Evolutionary conservation across 306 rosid genomes (phyloP), one percentile per base, ranked within the genome.

Genomic region (Prosopis cineraria): DNA sequence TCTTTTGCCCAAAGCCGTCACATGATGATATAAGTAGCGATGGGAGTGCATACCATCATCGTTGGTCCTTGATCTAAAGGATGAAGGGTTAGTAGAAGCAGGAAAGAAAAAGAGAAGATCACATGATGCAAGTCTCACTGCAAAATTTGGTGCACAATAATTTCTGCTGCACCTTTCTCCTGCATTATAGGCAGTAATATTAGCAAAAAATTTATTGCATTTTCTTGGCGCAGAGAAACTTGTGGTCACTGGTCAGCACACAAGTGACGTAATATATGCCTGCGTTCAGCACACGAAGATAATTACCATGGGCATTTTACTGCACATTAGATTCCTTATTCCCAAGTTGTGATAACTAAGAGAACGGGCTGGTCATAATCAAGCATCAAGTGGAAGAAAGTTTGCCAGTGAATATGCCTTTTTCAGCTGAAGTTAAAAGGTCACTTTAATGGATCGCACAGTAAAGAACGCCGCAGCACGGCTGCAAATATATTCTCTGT

Each of bases 401-500:
- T 10, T 33, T 34, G 53, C 19, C 7, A 20, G 41, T n/a, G 70
- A 76, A 66, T 2, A 41, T 68, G 53, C 27, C 41, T 30, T 29
- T 30, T 29, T 31, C 27, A 47, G 43, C 14, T 30, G 2, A 47
- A 30, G 75, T 45, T 45, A 29, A 47, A 16, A 14, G n/a, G 39
- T 45, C 27, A 17, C 39, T 29, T 45, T 12, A 31, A 2, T 70
- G 3, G 7, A 16, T 30, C 41, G n/a, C 41, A 30, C 43, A 0
- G 29, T 29, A 3, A 70, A 19, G 29, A 45, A 25, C 25, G 2
- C 7, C 9, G 73, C 14, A 9, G 24, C 72, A 68, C 34, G 80
- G 84, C 92, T 73, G 84, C 88, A 52, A 88, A 88, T 34, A 91
- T 86, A n/a, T 33, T 31, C 27, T 43, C 40, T 33, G 25, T 36